Percentiles rank a stretch among this genome's conserved stretches.
These are phyloP conservation scores for Calocybe gangraenosa DNA, from an alignment of 768 basidiomycete genomes.

Conservation along the genomic window DNA sequence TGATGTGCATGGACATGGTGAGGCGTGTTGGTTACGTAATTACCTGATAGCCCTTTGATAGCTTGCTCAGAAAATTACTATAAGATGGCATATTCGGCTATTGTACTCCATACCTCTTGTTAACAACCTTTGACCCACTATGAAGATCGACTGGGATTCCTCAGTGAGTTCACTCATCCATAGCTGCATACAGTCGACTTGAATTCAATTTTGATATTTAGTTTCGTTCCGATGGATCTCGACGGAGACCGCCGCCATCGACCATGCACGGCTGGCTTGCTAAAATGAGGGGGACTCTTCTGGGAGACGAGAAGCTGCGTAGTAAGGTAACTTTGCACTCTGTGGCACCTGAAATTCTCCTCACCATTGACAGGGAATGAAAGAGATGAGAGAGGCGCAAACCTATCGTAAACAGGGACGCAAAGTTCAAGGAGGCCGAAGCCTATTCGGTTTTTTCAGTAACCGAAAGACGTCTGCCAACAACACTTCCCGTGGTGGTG, in stretches of 20 bases:
- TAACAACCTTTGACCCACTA: constrained; percentile 18
- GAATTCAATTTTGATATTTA: constrained; percentile 13
- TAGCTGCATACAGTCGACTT: not conserved
- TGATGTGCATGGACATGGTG: constrained; percentile 13
- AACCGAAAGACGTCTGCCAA: constrained; percentile 15
- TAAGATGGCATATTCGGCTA: constrained; percentile 8
- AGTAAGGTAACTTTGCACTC: constrained; percentile 32
- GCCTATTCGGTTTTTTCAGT: constrained; percentile 19
- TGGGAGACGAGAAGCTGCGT: constrained; percentile 57
- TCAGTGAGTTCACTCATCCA: constrained; percentile 24
- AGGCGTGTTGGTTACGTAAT: constrained; percentile 16
- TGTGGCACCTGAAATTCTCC: constrained; percentile 1
- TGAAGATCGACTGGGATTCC: constrained; percentile 55
- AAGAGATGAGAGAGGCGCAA: constrained; percentile 61
- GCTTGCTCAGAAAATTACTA: constrained; percentile 3
- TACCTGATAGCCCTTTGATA: not conserved
- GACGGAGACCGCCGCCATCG: constrained; percentile 46
- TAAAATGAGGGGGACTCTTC: constrained; percentile 72
- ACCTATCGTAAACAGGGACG: constrained; percentile 20
- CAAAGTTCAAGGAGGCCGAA: constrained; percentile 15
- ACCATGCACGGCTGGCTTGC: constrained; percentile 74
- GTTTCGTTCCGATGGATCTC: constrained; percentile 41
- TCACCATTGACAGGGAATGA: constrained; percentile 46
- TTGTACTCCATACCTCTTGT: constrained; percentile 6
- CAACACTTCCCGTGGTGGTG: constrained; percentile 10